Evolutionary conservation across 2,329 filamentous ascomycete species (phyloP).

Genomic region (Trichoderma sp.): DNA sequence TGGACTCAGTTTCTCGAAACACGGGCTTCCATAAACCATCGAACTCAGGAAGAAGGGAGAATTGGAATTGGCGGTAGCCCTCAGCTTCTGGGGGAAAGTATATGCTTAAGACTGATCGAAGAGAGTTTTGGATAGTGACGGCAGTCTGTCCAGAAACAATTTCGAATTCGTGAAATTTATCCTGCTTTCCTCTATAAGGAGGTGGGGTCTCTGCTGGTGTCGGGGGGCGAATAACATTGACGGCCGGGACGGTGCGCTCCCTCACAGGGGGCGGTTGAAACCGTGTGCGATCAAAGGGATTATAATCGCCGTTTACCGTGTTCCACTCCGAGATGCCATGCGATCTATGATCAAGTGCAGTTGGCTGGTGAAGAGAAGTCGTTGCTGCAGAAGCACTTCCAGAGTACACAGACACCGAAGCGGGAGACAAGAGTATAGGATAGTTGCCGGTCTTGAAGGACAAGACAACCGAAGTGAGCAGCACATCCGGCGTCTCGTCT

Average conservation of each 20-base stretch:
- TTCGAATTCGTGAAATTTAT: conserved; percentile 46
- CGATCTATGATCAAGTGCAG: neutral
- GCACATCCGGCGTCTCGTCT: conserved; percentile 38
- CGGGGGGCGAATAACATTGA: conserved; percentile 36
- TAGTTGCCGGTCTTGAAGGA: conserved; percentile 38
- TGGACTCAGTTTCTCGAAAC: conserved; percentile 39
- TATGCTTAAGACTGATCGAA: conserved; percentile 50
- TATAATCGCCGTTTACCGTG: conserved; percentile 40
- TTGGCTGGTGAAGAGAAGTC: conserved; percentile 27
- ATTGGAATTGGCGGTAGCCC: conserved; percentile 48
- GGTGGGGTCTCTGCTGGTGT: conserved; percentile 45
- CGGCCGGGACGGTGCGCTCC: conserved; percentile 22
- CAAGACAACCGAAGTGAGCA: conserved; percentile 46
- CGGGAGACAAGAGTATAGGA: conserved; percentile 27
- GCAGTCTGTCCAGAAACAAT: conserved; percentile 44
- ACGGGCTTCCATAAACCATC: conserved; percentile 53
- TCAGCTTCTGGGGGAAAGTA: conserved; percentile 49
- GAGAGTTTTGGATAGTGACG: conserved; percentile 54
- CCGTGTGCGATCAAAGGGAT: conserved; percentile 43
- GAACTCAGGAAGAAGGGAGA: conserved; percentile 46
- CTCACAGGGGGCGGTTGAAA: conserved; percentile 28
- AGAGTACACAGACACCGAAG: conserved; percentile 24
- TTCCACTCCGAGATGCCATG: neutral
- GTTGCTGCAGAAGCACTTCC: conserved; percentile 25
- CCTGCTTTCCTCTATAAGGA: conserved; percentile 30